These are phyloP conservation scores for Pseudopyricularia javanii DNA, from an alignment of 2,329 filamentous ascomycete species.

Conservation along the genomic window DNA sequence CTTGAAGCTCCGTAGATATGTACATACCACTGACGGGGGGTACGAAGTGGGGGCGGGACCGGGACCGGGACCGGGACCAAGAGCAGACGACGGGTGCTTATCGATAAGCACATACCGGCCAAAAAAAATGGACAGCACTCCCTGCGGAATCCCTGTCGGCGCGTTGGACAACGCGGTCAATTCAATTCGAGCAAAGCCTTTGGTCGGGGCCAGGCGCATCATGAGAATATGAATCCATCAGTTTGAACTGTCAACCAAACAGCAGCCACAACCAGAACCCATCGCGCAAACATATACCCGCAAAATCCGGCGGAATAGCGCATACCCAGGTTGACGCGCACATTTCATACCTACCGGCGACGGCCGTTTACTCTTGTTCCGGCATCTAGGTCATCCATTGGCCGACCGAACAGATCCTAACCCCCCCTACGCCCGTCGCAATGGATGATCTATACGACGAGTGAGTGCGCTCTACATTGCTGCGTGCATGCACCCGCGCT, in stretches of 20 bases:
- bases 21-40: too few relatives aligned
- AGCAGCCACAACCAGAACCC: too few relatives aligned
- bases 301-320: too few relatives aligned
- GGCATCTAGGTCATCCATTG: background rate
- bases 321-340: too few relatives aligned
- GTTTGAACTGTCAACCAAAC: too few relatives aligned
- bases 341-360: background rate
- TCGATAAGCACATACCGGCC: background rate
- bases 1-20: too few relatives aligned
- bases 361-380: background rate
- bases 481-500: background rate
- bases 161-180: background rate
- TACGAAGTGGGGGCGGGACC: background rate
- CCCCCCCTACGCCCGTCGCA: slow-evolving; percentile 5
- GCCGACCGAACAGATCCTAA: too few relatives aligned
- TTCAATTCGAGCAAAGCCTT: too few relatives aligned
- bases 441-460: slow-evolving; percentile 97
- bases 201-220: background rate
- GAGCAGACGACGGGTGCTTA: background rate
- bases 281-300: too few relatives aligned
- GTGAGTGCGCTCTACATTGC: slow-evolving; percentile 35
- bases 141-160: background rate
- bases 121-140: background rate
- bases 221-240: background rate
- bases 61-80: too few relatives aligned